Conservation (phyloP, 202 grass and related monocot genomes). For the Eragrostis tef region DNA sequence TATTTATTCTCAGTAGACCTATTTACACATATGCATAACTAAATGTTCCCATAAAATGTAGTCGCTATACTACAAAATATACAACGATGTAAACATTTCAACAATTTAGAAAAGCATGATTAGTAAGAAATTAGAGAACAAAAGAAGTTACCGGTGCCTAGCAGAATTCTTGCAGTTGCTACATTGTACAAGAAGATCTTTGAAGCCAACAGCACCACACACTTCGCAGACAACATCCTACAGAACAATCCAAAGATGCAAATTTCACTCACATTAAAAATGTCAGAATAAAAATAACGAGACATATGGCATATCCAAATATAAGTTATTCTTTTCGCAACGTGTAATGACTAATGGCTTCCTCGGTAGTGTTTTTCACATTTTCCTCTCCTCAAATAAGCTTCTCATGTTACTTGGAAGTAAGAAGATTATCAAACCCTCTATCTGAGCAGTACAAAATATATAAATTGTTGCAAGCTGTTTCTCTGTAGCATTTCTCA, state of each 20-base stretch:
- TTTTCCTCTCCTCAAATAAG: background rate
- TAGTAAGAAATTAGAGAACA: background rate
- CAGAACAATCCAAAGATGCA: slow-evolving; percentile 25
- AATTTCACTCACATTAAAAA: background rate
- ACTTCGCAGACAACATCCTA: slow-evolving; percentile 57
- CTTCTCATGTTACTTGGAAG: background rate
- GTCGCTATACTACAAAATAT: background rate
- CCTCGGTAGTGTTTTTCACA: background rate
- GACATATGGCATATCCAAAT: background rate
- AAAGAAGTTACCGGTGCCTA: slow-evolving; percentile 49
- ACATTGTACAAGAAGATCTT: slow-evolving; percentile 51
- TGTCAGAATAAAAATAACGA: background rate
- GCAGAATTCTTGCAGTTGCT: slow-evolving; percentile 34
- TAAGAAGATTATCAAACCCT: background rate
- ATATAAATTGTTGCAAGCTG: no score
- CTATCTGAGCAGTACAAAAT: no score
- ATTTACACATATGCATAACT: background rate
- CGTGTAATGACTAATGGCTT: background rate
- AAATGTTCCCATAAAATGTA: background rate
- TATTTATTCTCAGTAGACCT: background rate
- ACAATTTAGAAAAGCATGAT: background rate
- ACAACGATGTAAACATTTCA: background rate
- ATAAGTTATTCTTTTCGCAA: background rate
- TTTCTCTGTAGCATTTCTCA: background rate
- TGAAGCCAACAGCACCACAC: slow-evolving; percentile 52